Evolutionary conservation across 192 early-diverging fungal genomes (phyloP).

Genomic region (Allomyces javanicus): DNA sequence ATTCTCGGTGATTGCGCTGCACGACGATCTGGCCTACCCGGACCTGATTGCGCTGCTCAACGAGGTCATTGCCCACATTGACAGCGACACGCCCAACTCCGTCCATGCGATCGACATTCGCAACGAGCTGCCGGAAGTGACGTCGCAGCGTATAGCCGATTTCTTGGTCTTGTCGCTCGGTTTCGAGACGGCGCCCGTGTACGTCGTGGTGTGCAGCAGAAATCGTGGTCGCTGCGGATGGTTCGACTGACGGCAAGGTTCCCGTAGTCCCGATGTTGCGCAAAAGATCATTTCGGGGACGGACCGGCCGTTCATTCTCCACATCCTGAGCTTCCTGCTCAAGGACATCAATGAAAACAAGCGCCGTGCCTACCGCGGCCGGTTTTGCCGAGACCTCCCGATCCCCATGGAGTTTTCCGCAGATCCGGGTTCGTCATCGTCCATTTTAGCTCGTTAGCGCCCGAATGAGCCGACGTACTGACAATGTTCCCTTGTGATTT

Average conservation of each 20-base stretch:
- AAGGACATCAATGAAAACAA: neutral
- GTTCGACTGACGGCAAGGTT: no score
- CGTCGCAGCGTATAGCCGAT: neutral
- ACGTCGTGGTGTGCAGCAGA: neutral
- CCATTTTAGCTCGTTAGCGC: no score
- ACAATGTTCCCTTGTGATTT: no score
- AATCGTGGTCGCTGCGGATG: no score
- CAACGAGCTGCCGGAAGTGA: slow-evolving; percentile 1
- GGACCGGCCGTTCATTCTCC: neutral
- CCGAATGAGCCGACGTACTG: no score
- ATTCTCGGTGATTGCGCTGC: slow-evolving; percentile 2
- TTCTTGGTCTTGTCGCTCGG: neutral
- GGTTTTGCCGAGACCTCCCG: neutral
- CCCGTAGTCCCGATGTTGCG: neutral
- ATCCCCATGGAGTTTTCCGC: neutral
- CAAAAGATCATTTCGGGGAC: neutral
- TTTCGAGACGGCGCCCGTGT: neutral
- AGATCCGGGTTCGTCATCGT: neutral
- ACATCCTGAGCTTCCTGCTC: neutral
- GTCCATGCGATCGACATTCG: slow-evolving; percentile 2
- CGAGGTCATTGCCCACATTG: slow-evolving; percentile 1
- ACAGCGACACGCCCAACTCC: neutral
- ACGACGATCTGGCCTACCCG: slow-evolving; percentile 2
- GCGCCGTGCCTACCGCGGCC: neutral
- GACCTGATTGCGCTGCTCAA: slow-evolving; percentile 2